Base-by-base conservation (phyloP, 2,329 filamentous ascomycete genomes). In the Aspergillus sp. region DNA sequence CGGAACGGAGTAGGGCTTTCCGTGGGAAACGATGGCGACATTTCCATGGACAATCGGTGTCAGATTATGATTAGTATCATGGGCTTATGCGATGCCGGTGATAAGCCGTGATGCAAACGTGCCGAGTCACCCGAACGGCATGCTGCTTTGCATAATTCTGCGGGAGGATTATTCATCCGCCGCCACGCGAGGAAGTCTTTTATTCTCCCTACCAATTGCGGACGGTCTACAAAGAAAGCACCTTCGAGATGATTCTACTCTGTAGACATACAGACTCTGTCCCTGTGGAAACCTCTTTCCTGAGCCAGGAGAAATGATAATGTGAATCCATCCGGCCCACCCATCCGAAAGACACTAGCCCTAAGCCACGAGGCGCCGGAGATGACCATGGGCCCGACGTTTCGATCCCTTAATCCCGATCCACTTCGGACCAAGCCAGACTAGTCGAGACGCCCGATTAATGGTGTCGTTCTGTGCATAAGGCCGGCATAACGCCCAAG, bases 351-450 rank as follows among this genome's bases (percentile, higher is more conserved):
- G 13, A 30, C 24, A 13, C n/a, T 35, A 8, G n/a, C 26, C 45
- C 47, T 53, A n/a, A 38, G 49, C 56, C 54, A 58, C 51, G 51
- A 56, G 51, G 44, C 19, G 16, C 22, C 30, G 44, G 41, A 44
- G 35, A 36, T 35, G 32, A 7, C 55, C 55, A 50, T 55, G 53
- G 55, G 45, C 47, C 45, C 38, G 35, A 47, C 41, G 44, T 40
- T 52, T 47, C 35, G 44, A 43, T 45, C 45, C 19, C 35, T 49
- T 32, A 30, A 38, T 35, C 20, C 19, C 30, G 49, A 46, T 45
- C 55, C 56, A 58, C 56, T 38, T 54, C 49, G 51, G 42, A 47
- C 17, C 36, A 51, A 35, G 17, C 53, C 22, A 46, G 51, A 50
- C 41, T 42, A 48, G 30, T 49, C 50, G 47, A 36, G 48, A 50